phyloP scores from a whole-genome alignment of 2,329 filamentous ascomycete genomes.

The Fusarium gaditjirri region DNA sequence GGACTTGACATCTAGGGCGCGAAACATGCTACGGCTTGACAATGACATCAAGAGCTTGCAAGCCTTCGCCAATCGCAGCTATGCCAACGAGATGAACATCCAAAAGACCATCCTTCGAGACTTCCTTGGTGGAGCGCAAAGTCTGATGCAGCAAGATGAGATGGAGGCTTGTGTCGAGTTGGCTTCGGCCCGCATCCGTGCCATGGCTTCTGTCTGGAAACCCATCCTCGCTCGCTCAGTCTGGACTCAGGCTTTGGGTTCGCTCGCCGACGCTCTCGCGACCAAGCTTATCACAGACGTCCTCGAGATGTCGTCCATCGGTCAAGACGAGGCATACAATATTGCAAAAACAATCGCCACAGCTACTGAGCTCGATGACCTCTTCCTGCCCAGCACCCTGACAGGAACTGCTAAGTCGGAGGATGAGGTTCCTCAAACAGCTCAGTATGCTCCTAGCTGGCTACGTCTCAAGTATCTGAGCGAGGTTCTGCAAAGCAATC shows the following conservation, averaged over 20 bases:
- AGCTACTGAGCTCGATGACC: constrained; percentile 67
- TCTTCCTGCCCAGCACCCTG: constrained; percentile 64
- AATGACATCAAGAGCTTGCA: constrained; percentile 69
- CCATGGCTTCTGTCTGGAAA: constrained; percentile 67
- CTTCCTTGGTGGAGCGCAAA: constrained; percentile 69
- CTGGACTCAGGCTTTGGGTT: constrained; percentile 71
- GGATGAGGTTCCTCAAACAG: constrained; percentile 63
- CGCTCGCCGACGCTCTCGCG: constrained; percentile 67
- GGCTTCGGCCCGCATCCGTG: constrained; percentile 63
- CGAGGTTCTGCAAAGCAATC: constrained; percentile 73
- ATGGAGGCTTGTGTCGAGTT: constrained; percentile 63
- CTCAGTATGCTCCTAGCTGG: constrained; percentile 71
- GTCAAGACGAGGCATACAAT: constrained; percentile 71
- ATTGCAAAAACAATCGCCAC: constrained; percentile 68
- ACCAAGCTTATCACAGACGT: constrained; percentile 70
- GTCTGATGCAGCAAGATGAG: constrained; percentile 67
- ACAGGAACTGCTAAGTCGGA: constrained; percentile 40
- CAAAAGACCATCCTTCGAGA: constrained; percentile 72
- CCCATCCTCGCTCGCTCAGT: constrained; percentile 68
- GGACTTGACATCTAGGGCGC: constrained; percentile 62
- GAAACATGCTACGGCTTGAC: constrained; percentile 66
- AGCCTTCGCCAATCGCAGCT: constrained; percentile 70
- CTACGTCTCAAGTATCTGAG: constrained; percentile 71
- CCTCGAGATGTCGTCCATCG: constrained; percentile 69
- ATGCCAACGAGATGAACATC: constrained; percentile 68